Base-by-base conservation (phyloP, 352 stramenopile genomes). In the Phytophthora multivora region DNA sequence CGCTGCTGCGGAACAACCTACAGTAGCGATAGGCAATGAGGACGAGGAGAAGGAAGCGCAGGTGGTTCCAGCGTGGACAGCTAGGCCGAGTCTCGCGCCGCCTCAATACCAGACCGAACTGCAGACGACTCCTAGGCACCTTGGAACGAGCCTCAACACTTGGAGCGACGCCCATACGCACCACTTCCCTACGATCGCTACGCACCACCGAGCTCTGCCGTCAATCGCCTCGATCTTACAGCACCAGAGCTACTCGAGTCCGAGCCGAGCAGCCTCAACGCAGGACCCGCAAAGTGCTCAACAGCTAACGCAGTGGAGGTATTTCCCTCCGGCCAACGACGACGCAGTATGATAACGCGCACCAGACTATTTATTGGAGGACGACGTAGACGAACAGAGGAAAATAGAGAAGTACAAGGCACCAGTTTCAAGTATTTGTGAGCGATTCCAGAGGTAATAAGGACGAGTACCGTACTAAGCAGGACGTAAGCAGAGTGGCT, bases 161-260 rank as follows among this genome's bases (percentile, higher is more conserved):
- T 55, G 63, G 61, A n/a, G 40, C 36, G 30, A 33, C 2, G 4
- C 8, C 8, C 28, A 19, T 19, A 62, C 18, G 45, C 15, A 9
- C 54, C 33, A 35, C 35, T 54, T 71, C 16, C 63, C 47, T 23
- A 71, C 54, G 8, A 69, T 69, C n/a, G 52, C 52, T 5, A 63
- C 59, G 4, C 52, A 75, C 33, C 70, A 79, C 15, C 71, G 45
- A 26, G 26, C 61, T 33, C 43, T 83, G 19, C 75, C 75, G 15
- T 79, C 75, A 5, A 77, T 83, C 38, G 66, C 62, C 5, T 71
- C 50, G 10, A 79, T 83, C 56, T 52, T 83, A 28, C 59, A 73
- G 47, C 75, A 74, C 4, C 71, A 80, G 46, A 68, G 57, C 39
- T 74, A 75, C 43, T 69, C 51, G 16, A 75, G 67, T 53, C 62